Percentiles rank a stretch among this genome's conserved stretches.
These are phyloP conservation scores for Hymenoscyphus linearis DNA, from an alignment of 2,329 filamentous ascomycete genomes.

Conservation along the genomic window DNA sequence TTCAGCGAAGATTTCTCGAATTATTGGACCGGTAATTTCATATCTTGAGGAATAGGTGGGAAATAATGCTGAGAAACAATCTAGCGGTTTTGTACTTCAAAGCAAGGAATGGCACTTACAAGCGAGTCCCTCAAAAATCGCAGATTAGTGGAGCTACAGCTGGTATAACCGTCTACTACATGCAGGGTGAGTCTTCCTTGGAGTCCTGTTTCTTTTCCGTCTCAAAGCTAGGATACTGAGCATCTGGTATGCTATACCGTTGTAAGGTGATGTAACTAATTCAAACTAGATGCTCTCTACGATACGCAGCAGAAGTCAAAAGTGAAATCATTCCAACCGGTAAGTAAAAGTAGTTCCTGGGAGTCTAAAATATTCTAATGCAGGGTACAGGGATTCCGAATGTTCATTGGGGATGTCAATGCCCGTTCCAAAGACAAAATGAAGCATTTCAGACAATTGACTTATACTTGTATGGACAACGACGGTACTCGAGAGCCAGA, in stretches of 20 bases:
- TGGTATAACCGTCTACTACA: conserved; percentile 37
- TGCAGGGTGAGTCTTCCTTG: conserved; percentile 5
- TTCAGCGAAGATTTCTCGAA: conserved; percentile 35
- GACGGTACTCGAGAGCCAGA: conserved; percentile 36
- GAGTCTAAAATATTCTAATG: background rate
- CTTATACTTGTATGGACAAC: conserved; percentile 39
- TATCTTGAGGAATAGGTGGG: no score
- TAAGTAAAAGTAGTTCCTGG: conserved; percentile 7
- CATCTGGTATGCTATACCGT: no score
- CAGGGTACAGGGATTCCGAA: conserved; percentile 36
- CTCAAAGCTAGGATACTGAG: no score
- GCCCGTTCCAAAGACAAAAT: conserved; percentile 35
- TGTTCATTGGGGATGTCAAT: conserved; percentile 39
- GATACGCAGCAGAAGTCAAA: conserved; percentile 30
- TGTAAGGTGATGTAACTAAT: no score
- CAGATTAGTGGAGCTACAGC: conserved; percentile 28
- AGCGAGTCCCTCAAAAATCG: conserved; percentile 25
- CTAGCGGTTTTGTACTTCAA: conserved; percentile 28
- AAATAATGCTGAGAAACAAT: background rate
- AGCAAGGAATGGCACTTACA: conserved; percentile 30
- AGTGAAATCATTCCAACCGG: conserved; percentile 38
- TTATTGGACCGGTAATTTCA: conserved; percentile 26
- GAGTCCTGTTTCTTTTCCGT: no score
- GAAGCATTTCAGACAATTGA: conserved; percentile 38
- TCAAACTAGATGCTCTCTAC: conserved; percentile 25